These are phyloP conservation scores for Dillenia turbinata DNA, from an alignment of 164 flowering plant genomes.

Conservation along the genomic window DNA sequence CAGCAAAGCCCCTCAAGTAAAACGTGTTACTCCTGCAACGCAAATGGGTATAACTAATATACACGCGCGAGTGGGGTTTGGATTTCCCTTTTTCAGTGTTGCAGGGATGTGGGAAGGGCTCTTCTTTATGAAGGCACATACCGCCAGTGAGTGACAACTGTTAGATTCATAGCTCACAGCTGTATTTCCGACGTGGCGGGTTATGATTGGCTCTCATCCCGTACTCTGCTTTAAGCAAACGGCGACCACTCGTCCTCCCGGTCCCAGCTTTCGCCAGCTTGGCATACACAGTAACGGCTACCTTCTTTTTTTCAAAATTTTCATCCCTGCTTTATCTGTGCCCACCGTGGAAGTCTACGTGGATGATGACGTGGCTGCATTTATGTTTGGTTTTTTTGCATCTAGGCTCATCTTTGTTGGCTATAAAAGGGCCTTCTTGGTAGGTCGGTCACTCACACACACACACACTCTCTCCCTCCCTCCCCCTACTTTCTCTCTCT, in stretches of 20 bases:
- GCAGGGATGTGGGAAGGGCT: too few relatives aligned
- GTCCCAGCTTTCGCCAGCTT: conserved; percentile 28
- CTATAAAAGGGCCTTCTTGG: conserved; percentile 17
- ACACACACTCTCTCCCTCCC: conserved; percentile 2
- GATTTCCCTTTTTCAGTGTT: too few relatives aligned
- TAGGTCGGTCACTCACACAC: conserved; percentile 1
- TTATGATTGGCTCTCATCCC: conserved; percentile 7
- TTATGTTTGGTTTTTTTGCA: conserved; percentile 2
- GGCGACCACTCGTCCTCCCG: conserved; percentile 22
- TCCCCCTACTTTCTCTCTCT: not conserved
- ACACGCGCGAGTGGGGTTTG: too few relatives aligned
- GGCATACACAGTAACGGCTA: conserved; percentile 41
- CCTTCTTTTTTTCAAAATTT: conserved; percentile 14
- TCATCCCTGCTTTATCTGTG: not conserved
- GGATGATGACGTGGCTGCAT: conserved; percentile 12
- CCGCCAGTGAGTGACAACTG: conserved; percentile 30
- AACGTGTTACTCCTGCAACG: too few relatives aligned
- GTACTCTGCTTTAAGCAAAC: conserved; percentile 13
- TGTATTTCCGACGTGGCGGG: conserved; percentile 23
- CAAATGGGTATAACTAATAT: too few relatives aligned
- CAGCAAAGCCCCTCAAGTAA: too few relatives aligned
- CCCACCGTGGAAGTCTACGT: conserved; percentile 14
- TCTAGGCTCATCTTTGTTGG: conserved; percentile 11
- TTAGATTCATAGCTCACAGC: conserved; percentile 23
- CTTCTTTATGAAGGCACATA: not conserved